Conservation (phyloP, 345 rosid genomes). For the Arabidopsis arenosa region DNA sequence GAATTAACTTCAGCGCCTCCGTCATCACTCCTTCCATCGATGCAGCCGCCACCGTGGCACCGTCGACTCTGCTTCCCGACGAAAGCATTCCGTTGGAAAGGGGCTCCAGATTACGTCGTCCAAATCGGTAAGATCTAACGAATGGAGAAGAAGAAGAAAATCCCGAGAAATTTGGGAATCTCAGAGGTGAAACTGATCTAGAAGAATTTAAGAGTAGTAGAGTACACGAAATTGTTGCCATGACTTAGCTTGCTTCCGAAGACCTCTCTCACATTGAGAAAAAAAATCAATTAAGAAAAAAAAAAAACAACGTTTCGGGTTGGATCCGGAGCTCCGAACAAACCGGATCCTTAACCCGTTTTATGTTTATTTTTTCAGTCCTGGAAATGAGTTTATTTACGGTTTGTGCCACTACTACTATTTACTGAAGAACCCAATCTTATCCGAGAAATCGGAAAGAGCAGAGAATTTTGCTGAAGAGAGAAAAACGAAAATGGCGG, state of each 20-base stretch:
- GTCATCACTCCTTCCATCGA: slow-evolving; percentile 56
- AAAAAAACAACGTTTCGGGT: slow-evolving; percentile 15
- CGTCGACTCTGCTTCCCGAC: slow-evolving; percentile 41
- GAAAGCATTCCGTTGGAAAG: slow-evolving; percentile 44
- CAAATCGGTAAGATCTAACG: slow-evolving; percentile 30
- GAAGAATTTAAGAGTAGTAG: slow-evolving; percentile 45
- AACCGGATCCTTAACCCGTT: slow-evolving; percentile 38
- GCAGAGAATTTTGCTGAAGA: slow-evolving; percentile 18
- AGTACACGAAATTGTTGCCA: slow-evolving; percentile 54
- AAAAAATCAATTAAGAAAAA: not conserved
- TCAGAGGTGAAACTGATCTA: slow-evolving; percentile 30
- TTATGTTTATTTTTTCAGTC: not conserved
- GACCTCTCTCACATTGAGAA: not conserved
- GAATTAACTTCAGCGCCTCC: slow-evolving; percentile 60
- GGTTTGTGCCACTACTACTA: not conserved
- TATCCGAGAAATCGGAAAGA: slow-evolving; percentile 44
- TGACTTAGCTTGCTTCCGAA: slow-evolving; percentile 21
- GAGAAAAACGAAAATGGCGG: slow-evolving; percentile 48
- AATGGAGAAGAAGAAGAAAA: slow-evolving; percentile 32
- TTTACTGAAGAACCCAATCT: slow-evolving; percentile 45
- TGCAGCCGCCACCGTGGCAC: slow-evolving; percentile 33
- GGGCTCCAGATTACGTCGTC: slow-evolving; percentile 11
- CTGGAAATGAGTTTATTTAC: slow-evolving; percentile 8
- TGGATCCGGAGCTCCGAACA: slow-evolving; percentile 26
- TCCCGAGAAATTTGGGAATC: slow-evolving; percentile 19